These are phyloP conservation scores for Ophidiomyces ophidiicola DNA, from an alignment of 2,329 filamentous ascomycete species.

Conservation along the genomic window DNA sequence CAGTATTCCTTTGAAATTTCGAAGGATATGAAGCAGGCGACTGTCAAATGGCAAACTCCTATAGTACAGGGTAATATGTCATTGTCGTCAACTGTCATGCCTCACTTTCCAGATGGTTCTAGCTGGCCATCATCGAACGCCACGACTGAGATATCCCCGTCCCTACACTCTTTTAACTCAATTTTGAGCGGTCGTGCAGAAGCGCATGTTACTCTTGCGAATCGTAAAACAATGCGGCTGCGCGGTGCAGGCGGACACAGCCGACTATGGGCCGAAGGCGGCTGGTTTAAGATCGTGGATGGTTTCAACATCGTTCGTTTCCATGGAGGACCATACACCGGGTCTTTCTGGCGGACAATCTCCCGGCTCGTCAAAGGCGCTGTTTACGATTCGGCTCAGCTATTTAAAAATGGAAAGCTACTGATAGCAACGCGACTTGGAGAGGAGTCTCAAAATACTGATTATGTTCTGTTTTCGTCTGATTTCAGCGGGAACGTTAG, in stretches of 20 bases:
- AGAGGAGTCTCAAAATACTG: conserved; percentile 1
- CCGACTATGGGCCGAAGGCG: conserved; percentile 19
- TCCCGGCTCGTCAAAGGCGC: conserved; percentile 2
- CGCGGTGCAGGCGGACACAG: conserved; percentile 18
- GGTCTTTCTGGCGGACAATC: background rate
- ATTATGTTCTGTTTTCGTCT: conserved; percentile 4
- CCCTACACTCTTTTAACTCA: conserved; percentile 17
- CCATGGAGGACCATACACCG: conserved; percentile 1
- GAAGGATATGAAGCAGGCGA: conserved; percentile 15
- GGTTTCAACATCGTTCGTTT: background rate
- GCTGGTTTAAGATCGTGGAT: conserved; percentile 13
- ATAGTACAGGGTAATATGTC: conserved; percentile 12
- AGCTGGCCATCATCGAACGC: conserved; percentile 5
- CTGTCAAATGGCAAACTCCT: conserved; percentile 6
- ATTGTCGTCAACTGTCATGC: conserved; percentile 14
- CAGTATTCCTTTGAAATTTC: conserved; percentile 13
- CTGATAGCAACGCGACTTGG: background rate
- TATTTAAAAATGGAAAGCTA: conserved; percentile 3
- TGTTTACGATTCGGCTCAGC: conserved; percentile 1
- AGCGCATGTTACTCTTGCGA: conserved; percentile 13
- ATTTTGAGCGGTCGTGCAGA: conserved; percentile 15
- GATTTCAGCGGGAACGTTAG: background rate
- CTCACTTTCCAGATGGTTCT: conserved; percentile 14
- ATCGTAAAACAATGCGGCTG: conserved; percentile 13
- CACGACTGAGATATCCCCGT: conserved; percentile 11